These are phyloP conservation scores for Gynochthodes officinalis DNA, from an alignment of 257 asterid genomes.

Conservation along the genomic window DNA sequence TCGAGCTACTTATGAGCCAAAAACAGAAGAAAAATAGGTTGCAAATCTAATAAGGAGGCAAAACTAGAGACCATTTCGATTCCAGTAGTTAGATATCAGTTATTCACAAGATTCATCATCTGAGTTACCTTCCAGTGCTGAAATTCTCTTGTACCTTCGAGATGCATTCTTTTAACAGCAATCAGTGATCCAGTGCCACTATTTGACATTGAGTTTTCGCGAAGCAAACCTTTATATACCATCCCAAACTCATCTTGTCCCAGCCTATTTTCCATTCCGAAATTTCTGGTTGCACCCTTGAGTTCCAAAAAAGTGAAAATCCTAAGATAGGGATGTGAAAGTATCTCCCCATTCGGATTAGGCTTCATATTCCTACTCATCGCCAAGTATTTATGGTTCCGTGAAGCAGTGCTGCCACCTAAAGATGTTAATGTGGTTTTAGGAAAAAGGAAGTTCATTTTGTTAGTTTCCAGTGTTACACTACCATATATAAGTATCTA, in stretches of 20 bases:
- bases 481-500: too few species aligned
- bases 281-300: constrained; percentile 59
- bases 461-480: too few species aligned
- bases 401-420: constrained; percentile 26
- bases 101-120: background rate
- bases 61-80: background rate
- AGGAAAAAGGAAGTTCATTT: too few species aligned
- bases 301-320: constrained; percentile 55
- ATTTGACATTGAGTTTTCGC: constrained; percentile 36
- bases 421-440: background rate
- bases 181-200: constrained; percentile 36
- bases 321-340: constrained; percentile 53
- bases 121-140: constrained; percentile 68
- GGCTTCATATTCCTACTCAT: constrained; percentile 17
- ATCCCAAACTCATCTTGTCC: constrained; percentile 93
- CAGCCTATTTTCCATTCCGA: constrained; percentile 55
- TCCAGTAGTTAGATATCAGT: background rate
- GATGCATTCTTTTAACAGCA: constrained; percentile 74
- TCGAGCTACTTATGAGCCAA: background rate
- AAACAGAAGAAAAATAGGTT: background rate
- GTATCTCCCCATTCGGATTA: constrained; percentile 37
- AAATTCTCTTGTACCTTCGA: constrained; percentile 58
- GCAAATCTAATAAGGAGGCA: background rate
- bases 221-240: constrained; percentile 81
- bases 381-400: constrained; percentile 27